Evolutionary conservation across 345 rosid species (phyloP).

Genomic region (Syzygium aqueum): DNA sequence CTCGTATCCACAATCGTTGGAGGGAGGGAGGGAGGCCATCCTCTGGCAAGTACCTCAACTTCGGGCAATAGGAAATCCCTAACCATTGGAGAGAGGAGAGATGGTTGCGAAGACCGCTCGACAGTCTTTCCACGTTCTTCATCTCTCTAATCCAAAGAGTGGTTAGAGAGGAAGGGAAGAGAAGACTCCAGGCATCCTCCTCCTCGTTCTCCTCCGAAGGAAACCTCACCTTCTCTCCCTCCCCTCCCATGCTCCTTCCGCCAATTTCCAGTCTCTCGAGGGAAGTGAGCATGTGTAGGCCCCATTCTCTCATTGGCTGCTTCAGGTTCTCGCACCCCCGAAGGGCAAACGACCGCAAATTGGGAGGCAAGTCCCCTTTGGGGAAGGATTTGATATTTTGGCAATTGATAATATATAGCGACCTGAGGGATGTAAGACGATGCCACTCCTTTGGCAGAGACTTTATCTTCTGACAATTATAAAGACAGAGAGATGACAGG

Average conservation of each 20-base stretch:
- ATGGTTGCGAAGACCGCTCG: background rate
- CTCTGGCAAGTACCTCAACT: background rate
- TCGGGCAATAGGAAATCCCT: accelerated
- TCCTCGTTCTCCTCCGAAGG: background rate
- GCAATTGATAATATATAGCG: accelerated
- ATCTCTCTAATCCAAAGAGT: accelerated
- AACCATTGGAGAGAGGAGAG: background rate
- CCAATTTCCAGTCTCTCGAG: accelerated
- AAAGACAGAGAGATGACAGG: accelerated
- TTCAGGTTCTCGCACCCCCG: background rate
- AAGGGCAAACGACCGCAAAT: accelerated
- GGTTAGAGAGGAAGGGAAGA: background rate
- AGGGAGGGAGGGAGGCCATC: background rate
- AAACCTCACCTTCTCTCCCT: background rate
- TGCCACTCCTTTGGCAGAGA: background rate
- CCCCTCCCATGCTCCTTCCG: background rate
- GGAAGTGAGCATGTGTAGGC: background rate
- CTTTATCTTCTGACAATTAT: background rate
- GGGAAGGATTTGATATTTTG: background rate
- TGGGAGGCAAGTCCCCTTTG: background rate
- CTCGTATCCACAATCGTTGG: accelerated
- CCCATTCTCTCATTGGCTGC: background rate
- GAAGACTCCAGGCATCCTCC: background rate
- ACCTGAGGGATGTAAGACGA: background rate
- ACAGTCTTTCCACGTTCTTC: background rate